Evolutionary conservation across 352 stramenopile genomes (phyloP).

Genomic region (Phytophthora sansomeana): DNA sequence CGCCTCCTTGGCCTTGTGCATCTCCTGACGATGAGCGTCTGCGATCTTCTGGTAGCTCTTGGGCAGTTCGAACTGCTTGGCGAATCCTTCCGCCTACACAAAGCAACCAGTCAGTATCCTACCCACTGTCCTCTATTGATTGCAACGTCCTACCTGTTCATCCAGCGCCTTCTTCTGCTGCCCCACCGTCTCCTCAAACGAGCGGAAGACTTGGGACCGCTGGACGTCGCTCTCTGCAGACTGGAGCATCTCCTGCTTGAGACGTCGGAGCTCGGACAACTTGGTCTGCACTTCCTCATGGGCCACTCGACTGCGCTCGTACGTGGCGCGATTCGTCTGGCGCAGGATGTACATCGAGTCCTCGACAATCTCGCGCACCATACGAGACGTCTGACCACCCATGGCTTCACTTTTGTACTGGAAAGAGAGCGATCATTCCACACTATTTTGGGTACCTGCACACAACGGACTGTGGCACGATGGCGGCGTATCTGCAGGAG

Average conservation of each 20-base stretch:
- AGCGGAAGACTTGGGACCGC: slow-evolving; percentile 64
- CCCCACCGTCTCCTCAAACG: slow-evolving; percentile 54
- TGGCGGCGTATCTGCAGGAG: slow-evolving; percentile 87
- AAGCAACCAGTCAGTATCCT: slow-evolving; percentile 1
- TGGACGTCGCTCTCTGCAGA: slow-evolving; percentile 59
- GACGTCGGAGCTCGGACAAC: slow-evolving; percentile 57
- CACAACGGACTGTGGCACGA: slow-evolving; percentile 28
- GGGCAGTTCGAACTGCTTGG: slow-evolving; percentile 80
- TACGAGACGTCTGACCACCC: slow-evolving; percentile 83
- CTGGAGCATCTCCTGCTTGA: slow-evolving; percentile 74
- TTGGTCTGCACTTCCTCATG: slow-evolving; percentile 69
- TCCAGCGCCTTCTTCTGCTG: slow-evolving; percentile 77
- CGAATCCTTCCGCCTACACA: slow-evolving; percentile 65
- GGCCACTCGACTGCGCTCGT: slow-evolving; percentile 65
- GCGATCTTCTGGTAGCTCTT: slow-evolving; percentile 77
- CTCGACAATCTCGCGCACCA: slow-evolving; percentile 79
- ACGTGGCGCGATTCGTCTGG: slow-evolving; percentile 74
- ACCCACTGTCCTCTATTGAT: neutral
- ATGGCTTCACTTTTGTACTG: slow-evolving; percentile 46
- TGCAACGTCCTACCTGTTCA: slow-evolving; percentile 44
- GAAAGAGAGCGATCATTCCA: neutral
- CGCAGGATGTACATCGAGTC: slow-evolving; percentile 86
- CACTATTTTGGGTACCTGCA: no score
- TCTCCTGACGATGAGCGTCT: slow-evolving; percentile 52
- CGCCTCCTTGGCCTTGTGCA: slow-evolving; percentile 6